These are phyloP conservation scores for Castanea crenata DNA, from an alignment of 306 rosid genomes.

Conservation along the genomic window DNA sequence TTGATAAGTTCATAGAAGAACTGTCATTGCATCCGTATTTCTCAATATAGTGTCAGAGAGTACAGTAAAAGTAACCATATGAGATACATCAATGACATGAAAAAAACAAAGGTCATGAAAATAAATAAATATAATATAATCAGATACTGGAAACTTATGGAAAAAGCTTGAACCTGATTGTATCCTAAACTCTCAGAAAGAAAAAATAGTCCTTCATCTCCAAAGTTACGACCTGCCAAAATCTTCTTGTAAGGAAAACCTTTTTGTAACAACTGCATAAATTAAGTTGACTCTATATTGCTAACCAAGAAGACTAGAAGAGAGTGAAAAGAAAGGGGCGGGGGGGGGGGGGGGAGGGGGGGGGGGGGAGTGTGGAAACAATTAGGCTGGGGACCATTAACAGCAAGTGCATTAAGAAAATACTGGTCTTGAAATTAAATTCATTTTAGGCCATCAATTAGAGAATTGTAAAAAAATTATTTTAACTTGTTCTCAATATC, in stretches of 20 bases:
- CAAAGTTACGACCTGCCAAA: constrained; percentile 88
- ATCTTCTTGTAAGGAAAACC: constrained; percentile 1
- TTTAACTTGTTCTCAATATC: not conserved
- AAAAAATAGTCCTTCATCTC: constrained; percentile 90
- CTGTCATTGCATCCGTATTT: not conserved
- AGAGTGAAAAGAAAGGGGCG: not conserved
- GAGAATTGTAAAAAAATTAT: not conserved
- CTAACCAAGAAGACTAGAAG: constrained; percentile 9
- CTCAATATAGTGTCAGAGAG: not conserved
- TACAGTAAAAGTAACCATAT: not conserved
- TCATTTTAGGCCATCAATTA: not conserved
- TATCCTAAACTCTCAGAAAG: constrained; percentile 88
- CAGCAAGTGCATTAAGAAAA: not conserved
- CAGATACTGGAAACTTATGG: constrained; percentile 9
- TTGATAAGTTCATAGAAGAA: constrained; percentile 16
- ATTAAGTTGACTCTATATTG: not conserved
- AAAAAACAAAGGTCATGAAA: not conserved
- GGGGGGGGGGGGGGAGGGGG: not conserved
- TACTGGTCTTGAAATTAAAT: not conserved
- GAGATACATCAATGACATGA: not conserved
- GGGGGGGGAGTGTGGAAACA: not conserved
- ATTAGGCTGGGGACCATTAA: not conserved
- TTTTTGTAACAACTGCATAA: constrained; percentile 12
- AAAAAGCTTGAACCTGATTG: constrained; percentile 60
- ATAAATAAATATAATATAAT: constrained; percentile 13